Base-by-base conservation (phyloP, 306 rosid genomes). In the Sicyos edulis region DNA sequence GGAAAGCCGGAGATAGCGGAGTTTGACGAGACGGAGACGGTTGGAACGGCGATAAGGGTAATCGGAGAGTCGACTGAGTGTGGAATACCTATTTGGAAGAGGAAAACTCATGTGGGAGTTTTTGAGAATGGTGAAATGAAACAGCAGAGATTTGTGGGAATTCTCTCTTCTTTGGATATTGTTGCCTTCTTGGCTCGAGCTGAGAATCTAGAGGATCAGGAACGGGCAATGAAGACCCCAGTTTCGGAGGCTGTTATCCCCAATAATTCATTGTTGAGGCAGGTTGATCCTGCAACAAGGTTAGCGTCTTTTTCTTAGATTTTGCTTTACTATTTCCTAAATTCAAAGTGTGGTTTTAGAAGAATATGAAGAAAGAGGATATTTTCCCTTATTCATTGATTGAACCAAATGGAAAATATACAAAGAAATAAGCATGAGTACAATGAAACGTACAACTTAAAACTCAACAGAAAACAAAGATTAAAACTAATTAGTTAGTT, bases 1-100 rank as follows among this genome's bases (percentile, higher is more conserved):
- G 99, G 99, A 78, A 95, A 95, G 81, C 99, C 99, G 1, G 99
- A 95, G 84, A 54, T 91, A 85, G 92, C 64, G 80, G 99, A 95
- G 82, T 91, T 91, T 34, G 77, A 78, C 58, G 99, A 89, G 42
- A 83, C 82, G 17, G 99, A 91, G 83, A 85, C 96, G 63, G 83
- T 95, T 52, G 97, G 87, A 60, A 82, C 88, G 54, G 99, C 97
- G 0, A 91, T 91, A 15, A 73, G 80, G 71, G 92, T 91, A 8
- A 91, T 91, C 2, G 97, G 89, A 42, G 99, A 91, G 54, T 89
- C 96, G 12, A 86, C 88, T 2, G 99, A 95, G 57, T 89, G 95
- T 0, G 89, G 97, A 22, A 76, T 95, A 73, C 86, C 97, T 2
- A 76, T 95, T 53, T 95, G 99, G 99, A 95, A 78, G 81, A 95